Conservation (phyloP, 352 stramenopile genomes). For the Blastocystis sp. region DNA sequence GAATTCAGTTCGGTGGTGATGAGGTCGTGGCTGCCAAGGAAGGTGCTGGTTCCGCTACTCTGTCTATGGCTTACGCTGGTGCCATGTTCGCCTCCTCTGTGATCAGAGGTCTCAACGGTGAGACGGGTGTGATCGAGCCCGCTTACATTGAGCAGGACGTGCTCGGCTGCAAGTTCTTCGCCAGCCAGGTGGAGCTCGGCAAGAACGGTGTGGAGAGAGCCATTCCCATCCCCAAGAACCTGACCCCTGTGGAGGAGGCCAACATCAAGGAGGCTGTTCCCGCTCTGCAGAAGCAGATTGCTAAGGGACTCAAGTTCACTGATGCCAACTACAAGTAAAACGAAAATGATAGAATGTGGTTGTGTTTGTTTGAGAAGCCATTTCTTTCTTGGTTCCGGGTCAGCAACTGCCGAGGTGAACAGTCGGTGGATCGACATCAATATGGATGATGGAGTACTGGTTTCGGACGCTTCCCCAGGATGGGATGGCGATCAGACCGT, state of each 20-base stretch:
- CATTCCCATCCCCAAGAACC: conserved; percentile 86
- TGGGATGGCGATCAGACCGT: background rate
- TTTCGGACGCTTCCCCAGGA: background rate
- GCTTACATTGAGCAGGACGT: conserved; percentile 94
- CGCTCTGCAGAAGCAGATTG: conserved; percentile 39
- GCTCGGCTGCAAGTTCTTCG: conserved; percentile 93
- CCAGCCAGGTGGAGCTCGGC: conserved; percentile 81
- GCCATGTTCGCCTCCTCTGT: conserved; percentile 90
- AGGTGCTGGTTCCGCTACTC: conserved; percentile 92
- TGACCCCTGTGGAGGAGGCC: conserved; percentile 77
- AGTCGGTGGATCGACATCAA: too few relatives aligned
- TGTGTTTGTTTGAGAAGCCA: background rate
- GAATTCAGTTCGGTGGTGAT: conserved; percentile 92
- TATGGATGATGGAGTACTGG: background rate
- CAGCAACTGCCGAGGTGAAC: too few relatives aligned
- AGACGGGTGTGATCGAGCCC: conserved; percentile 92
- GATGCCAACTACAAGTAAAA: conserved; percentile 31
- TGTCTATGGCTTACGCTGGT: conserved; percentile 98
- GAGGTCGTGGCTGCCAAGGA: conserved; percentile 92
- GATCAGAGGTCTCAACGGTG: conserved; percentile 90
- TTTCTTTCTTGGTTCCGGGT: background rate
- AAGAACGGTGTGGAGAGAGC: conserved; percentile 93
- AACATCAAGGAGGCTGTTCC: conserved; percentile 61
- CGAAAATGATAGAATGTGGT: background rate
- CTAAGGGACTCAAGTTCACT: conserved; percentile 57